Evolutionary conservation across 352 stramenopile genomes (phyloP).

Genomic region (Halophytophthora polymorphica): DNA sequence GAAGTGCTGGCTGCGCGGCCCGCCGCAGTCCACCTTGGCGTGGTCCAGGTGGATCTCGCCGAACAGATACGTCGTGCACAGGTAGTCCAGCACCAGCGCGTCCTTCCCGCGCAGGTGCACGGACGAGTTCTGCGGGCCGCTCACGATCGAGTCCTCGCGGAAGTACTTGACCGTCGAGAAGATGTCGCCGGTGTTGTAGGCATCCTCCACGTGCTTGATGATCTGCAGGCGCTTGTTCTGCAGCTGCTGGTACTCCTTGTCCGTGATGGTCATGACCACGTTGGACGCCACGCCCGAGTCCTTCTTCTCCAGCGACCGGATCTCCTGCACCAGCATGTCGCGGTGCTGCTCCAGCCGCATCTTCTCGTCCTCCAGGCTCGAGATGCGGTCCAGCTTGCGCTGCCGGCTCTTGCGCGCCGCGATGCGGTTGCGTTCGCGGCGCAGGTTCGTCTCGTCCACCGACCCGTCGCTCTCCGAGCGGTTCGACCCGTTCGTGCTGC

Average conservation of each 20-base stretch:
- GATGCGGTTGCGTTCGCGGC: conserved; percentile 83
- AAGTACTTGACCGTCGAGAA: conserved; percentile 75
- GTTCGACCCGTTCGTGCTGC: conserved; percentile 59
- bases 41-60: conserved; percentile 71
- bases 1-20: conserved; percentile 81
- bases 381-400: conserved; percentile 84
- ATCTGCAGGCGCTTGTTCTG: conserved; percentile 75
- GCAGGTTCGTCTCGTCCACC: conserved; percentile 75
- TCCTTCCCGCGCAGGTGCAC: conserved; percentile 81
- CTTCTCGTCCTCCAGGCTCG: conserved; percentile 85
- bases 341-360: conserved; percentile 84
- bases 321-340: conserved; percentile 85
- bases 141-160: conserved; percentile 87
- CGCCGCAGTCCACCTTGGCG: conserved; percentile 80
- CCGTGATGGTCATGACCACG: conserved; percentile 65
- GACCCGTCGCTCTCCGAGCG: conserved; percentile 72
- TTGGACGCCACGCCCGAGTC: conserved; percentile 42
- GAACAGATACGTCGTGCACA: conserved; percentile 85
- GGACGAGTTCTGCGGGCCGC: conserved; percentile 80
- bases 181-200: conserved; percentile 81
- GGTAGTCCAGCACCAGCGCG: conserved; percentile 82
- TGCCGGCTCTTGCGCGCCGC: conserved; percentile 79
- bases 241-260: conserved; percentile 76
- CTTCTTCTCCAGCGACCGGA: conserved; percentile 79
- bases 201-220: conserved; percentile 77